Base-by-base conservation (phyloP, 2,329 filamentous ascomycete genomes). In the Apiospora aurea region DNA sequence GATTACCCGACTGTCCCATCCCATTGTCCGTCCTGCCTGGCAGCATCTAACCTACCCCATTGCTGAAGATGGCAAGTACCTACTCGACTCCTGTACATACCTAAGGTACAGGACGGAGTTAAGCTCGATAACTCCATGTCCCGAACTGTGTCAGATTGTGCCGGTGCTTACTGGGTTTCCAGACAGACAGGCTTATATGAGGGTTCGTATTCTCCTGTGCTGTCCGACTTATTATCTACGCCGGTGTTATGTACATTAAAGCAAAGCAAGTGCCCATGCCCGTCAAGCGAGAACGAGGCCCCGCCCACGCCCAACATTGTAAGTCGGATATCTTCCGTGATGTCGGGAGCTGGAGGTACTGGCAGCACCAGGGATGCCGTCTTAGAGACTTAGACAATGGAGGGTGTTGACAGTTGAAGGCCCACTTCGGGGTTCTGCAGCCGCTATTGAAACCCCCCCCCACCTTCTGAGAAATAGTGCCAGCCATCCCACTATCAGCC, bases 401-500 rank as follows among this genome's bases (percentile, higher is more conserved):
- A 47, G 18, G 44, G 44, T 18, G 44, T 46, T 46, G 44, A 7
- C 34, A 38, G 34, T 46, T 46, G 53, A 29, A 29, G 26, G 26
- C 26, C 26, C 26, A 29, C 3, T 61, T 14, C 26, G 26, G 38
- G 44, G 41, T 43, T 43, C 51, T 26, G 51, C 26, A 57, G 51
- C 51, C 51, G 24, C 24, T 57, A 16, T 26, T 57, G 26, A 24
- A 24, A 2, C 51, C 51, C 26, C 51, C 51, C 26, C 26, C 53
- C 53, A 61, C 53, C 53, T 38, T 64, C 41, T 16, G 26, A 64
- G 29, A 41, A 41, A 64, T 64, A 64, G 57, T 64, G 57, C 57
- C 57, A 64, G 57, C 57, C 57, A 64, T 64, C 57, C 57, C 57
- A 64, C 57, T 64, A 64, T 64, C 57, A 64, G 57, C 57, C 57